Evolutionary conservation across 2,329 filamentous ascomycete genomes (phyloP).

Genomic region (Tolypocladium paradoxum): DNA sequence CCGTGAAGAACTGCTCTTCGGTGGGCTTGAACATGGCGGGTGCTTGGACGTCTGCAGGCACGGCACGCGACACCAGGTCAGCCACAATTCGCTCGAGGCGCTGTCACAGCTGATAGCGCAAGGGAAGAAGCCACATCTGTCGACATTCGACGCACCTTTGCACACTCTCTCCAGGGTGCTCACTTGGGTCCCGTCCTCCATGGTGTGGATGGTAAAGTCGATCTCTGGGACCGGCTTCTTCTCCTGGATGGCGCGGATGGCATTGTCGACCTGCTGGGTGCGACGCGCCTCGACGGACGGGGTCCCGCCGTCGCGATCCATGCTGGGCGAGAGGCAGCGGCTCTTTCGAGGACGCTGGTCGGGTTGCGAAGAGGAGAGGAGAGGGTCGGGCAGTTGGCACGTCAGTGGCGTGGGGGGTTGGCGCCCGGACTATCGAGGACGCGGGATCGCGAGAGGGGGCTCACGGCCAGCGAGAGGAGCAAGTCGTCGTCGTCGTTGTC

Average conservation of each 20-base stretch:
- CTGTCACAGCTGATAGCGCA: not conserved
- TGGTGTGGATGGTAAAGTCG: conserved; percentile 95
- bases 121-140: not conserved
- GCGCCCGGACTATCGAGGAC: not conserved
- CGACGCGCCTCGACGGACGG: conserved; percentile 32
- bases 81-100: not conserved
- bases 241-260: conserved; percentile 80
- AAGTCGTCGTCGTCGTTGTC: not conserved
- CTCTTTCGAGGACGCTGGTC: not conserved
- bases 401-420: not conserved
- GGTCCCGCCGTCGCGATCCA: conserved; percentile 37
- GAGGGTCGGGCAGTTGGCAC: not conserved
- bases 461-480: conserved; percentile 7
- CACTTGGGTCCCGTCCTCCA: conserved; percentile 95
- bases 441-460: not conserved
- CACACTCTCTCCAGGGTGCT: conserved; percentile 93
- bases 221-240: conserved; percentile 97
- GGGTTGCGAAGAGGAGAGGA: not conserved
- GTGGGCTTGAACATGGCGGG: conserved; percentile 87
- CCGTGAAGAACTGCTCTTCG: conserved; percentile 89
- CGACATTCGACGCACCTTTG: conserved; percentile 63
- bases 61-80: conserved; percentile 5
- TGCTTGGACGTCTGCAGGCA: conserved; percentile 79
- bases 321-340: conserved; percentile 18
- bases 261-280: conserved; percentile 68